Conservation (phyloP, 805 yeast genomes). For the Torulaspora quercuum region DNA sequence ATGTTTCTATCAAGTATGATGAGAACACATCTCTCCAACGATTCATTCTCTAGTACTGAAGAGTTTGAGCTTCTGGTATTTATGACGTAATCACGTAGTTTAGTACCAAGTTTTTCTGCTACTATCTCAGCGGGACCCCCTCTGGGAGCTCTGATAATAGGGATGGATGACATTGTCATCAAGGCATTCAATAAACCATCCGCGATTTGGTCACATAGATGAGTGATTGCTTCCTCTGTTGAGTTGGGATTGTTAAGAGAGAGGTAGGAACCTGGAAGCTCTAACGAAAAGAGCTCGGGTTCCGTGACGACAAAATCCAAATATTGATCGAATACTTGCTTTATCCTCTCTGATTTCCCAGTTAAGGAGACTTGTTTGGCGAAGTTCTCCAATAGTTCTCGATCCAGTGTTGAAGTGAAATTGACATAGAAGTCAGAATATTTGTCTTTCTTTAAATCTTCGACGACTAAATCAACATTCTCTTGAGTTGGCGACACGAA, state of each 20-base stretch:
- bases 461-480: slow-evolving; percentile 64
- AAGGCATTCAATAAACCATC: slow-evolving; percentile 77
- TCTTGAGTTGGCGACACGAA: slow-evolving; percentile 84
- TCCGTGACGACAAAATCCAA: slow-evolving; percentile 90
- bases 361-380: slow-evolving; percentile 75
- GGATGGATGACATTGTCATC: slow-evolving; percentile 73
- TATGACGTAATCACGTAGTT: slow-evolving; percentile 78
- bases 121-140: slow-evolving; percentile 96
- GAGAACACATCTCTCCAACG: slow-evolving; percentile 66
- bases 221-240: slow-evolving; percentile 69
- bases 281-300: slow-evolving; percentile 82
- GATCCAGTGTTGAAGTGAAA: slow-evolving; percentile 73
- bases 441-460: slow-evolving; percentile 68
- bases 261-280: slow-evolving; percentile 61
- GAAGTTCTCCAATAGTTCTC: slow-evolving; percentile 81
- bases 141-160: slow-evolving; percentile 84
- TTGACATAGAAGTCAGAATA: slow-evolving; percentile 81
- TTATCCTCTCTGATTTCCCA: slow-evolving; percentile 67
- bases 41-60: slow-evolving; percentile 23
- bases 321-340: slow-evolving; percentile 93
- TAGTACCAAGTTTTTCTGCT: slow-evolving; percentile 80
- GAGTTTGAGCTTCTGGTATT: slow-evolving; percentile 45
- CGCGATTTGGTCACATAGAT: slow-evolving; percentile 65
- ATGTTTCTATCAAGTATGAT: slow-evolving; percentile 82
- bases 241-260: slow-evolving; percentile 67